phyloP scores from a whole-genome alignment of 352 stramenopile genomes.

The Pilasporangium apinafurcum region DNA sequence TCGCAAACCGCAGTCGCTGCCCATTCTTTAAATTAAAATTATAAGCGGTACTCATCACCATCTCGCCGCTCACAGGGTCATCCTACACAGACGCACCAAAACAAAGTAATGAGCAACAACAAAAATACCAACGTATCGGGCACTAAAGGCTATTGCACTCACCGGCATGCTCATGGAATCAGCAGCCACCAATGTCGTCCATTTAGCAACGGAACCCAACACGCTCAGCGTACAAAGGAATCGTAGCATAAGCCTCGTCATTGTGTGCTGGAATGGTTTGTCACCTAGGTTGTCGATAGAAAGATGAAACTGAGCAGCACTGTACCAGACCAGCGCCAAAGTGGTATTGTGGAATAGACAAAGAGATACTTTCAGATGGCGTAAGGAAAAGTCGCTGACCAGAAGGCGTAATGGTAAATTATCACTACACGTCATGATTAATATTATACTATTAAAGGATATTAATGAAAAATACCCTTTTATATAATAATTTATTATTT shows the following conservation, averaged over 20 bases:
- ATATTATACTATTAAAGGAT: too few relatives aligned
- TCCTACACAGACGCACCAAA: slow-evolving; percentile 14
- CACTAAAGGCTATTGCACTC: slow-evolving; percentile 10
- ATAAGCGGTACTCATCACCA: slow-evolving; percentile 56
- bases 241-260: background rate
- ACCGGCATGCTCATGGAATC: slow-evolving; percentile 54
- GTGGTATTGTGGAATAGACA: too few relatives aligned
- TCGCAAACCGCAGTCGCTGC: slow-evolving; percentile 53
- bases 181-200: background rate
- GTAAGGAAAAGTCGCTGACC: too few relatives aligned
- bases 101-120: background rate
- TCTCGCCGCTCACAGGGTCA: slow-evolving; percentile 55
- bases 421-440: too few relatives aligned
- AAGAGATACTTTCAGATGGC: too few relatives aligned
- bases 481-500: too few relatives aligned
- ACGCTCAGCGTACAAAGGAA: background rate
- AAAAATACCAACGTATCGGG: slow-evolving; percentile 1
- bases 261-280: background rate
- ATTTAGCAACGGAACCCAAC: slow-evolving; percentile 9
- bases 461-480: too few relatives aligned
- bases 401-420: too few relatives aligned
- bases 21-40: slow-evolving; percentile 65
- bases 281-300: too few relatives aligned
- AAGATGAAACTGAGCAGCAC: too few relatives aligned
- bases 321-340: too few relatives aligned